Conservation (phyloP, 306 rosid genomes). For the Erythrophleum fordii region DNA sequence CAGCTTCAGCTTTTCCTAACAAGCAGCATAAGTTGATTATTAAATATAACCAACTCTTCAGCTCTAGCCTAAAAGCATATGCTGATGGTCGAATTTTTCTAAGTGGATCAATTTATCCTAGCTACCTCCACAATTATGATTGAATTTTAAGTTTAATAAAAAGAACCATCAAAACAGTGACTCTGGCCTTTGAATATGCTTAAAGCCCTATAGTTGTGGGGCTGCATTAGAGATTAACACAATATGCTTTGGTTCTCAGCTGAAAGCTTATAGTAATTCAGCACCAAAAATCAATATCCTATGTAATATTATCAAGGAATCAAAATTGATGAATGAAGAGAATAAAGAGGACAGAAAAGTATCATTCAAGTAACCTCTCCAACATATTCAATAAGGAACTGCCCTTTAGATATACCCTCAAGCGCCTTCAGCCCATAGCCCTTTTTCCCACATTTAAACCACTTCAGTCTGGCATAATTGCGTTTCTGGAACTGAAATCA, state of each 20-base stretch:
- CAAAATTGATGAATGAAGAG: background rate
- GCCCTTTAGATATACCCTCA: conserved; percentile 69
- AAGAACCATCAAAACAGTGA: conserved; percentile 4
- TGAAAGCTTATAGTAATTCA: conserved; percentile 24
- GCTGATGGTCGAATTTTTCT: background rate
- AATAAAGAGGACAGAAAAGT: conserved; percentile 3
- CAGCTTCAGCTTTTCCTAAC: background rate
- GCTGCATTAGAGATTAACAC: conserved; percentile 26
- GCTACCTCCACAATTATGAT: conserved; percentile 21
- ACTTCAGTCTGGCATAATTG: conserved; percentile 74
- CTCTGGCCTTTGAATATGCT: background rate
- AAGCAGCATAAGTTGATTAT: conserved; percentile 20
- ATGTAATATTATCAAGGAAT: conserved; percentile 11
- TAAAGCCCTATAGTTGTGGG: background rate
- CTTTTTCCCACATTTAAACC: conserved; percentile 92
- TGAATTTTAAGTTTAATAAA: background rate
- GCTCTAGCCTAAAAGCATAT: conserved; percentile 7
- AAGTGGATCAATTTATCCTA: conserved; percentile 26
- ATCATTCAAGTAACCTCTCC: conserved; percentile 78
- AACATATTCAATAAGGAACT: conserved; percentile 93
- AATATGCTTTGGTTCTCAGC: conserved; percentile 2
- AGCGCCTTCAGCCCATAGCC: conserved; percentile 87
- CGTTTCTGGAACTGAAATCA: conserved; percentile 90
- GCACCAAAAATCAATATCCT: conserved; percentile 20
- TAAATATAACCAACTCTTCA: conserved; percentile 6